Evolutionary conservation across 2,329 filamentous ascomycete genomes (phyloP).

Genomic region (Fusarium pseudocircinatum): DNA sequence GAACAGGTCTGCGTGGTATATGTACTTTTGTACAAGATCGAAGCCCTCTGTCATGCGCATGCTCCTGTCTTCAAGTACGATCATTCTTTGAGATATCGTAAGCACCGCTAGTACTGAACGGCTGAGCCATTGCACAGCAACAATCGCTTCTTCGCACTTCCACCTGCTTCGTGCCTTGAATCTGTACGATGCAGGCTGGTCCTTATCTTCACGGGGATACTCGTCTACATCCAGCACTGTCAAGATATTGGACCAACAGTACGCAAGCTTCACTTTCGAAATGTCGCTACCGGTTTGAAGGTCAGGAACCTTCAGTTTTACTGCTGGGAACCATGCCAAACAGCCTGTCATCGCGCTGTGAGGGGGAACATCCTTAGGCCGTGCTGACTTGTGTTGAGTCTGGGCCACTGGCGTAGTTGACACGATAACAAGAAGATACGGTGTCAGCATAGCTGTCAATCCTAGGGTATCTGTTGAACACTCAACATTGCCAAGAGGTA

Average conservation of each 20-base stretch:
- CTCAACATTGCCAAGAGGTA: constrained; percentile 94
- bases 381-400: constrained; percentile 91
- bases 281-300: constrained; percentile 72
- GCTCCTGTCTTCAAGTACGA: constrained; percentile 88
- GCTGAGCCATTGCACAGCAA: constrained; percentile 96
- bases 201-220: constrained; percentile 71
- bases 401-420: constrained; percentile 96
- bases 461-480: constrained; percentile 88
- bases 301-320: constrained; percentile 84
- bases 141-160: constrained; percentile 94
- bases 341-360: constrained; percentile 95
- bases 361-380: constrained; percentile 89
- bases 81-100: constrained; percentile 91
- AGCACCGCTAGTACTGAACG: constrained; percentile 90
- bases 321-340: constrained; percentile 95
- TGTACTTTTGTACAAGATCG: constrained; percentile 89
- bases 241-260: constrained; percentile 98
- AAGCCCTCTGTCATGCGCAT: constrained; percentile 95
- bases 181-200: constrained; percentile 79
- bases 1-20: constrained; percentile 91
- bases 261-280: constrained; percentile 88
- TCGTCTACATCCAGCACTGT: constrained; percentile 91
- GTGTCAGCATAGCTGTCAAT: constrained; percentile 92
- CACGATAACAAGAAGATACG: constrained; percentile 94
- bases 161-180: constrained; percentile 89